Conservation (phyloP, 2,329 filamentous ascomycete species). For the Fusarium floridanum region DNA sequence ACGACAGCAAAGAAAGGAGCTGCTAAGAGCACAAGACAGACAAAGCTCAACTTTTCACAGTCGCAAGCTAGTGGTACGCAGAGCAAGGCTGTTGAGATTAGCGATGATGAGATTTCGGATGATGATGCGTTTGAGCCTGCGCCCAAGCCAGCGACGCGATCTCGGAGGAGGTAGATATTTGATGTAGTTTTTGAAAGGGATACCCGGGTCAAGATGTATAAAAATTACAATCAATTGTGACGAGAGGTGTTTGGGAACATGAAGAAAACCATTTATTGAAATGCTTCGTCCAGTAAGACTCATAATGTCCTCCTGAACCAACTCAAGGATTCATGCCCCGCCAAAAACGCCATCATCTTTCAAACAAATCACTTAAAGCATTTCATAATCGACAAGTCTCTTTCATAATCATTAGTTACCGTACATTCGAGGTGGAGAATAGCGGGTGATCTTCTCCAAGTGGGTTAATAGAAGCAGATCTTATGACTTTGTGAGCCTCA, state of each 20-base stretch:
- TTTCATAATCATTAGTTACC: not conserved
- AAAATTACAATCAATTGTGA: not conserved
- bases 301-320: not conserved
- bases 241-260: not conserved
- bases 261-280: not conserved
- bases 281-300: no score
- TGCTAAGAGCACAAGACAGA: slow-evolving; percentile 48
- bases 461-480: not conserved
- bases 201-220: slow-evolving; percentile 14
- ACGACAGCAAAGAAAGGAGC: slow-evolving; percentile 28
- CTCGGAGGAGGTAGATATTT: slow-evolving; percentile 46
- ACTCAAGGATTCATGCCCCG: no score
- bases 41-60: slow-evolving; percentile 53
- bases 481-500: not conserved
- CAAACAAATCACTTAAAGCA: not conserved
- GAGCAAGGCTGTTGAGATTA: slow-evolving; percentile 68
- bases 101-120: slow-evolving; percentile 75
- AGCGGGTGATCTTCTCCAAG: not conserved
- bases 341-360: not conserved
- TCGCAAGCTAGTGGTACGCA: slow-evolving; percentile 56
- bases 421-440: not conserved
- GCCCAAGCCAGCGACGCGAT: slow-evolving; percentile 46
- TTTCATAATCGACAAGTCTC: not conserved
- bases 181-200: slow-evolving; percentile 1
- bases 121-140: slow-evolving; percentile 71